A percentile compares a stretch with the other conserved stretches of the same genome.
These are phyloP conservation scores for Saussurea involucrata DNA, from an alignment of 129 eudicot species.

Conservation along the genomic window DNA sequence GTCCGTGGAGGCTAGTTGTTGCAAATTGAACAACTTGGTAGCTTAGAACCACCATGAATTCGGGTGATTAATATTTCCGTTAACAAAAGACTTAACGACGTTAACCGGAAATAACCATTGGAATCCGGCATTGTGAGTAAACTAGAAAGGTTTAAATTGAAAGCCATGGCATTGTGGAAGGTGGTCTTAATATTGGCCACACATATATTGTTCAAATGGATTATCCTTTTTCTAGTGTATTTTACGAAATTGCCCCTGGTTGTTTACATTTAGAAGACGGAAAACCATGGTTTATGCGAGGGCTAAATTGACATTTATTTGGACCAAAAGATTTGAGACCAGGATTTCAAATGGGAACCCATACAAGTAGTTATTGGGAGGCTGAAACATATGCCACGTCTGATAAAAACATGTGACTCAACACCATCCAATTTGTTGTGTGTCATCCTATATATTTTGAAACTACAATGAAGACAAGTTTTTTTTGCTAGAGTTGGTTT, in stretches of 20 bases:
- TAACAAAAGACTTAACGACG: conserved; percentile 8
- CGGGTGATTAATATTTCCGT: conserved; percentile 5
- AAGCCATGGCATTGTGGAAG: not conserved
- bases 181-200: conserved; percentile 41
- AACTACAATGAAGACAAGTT: no score
- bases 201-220: conserved; percentile 15
- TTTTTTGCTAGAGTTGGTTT: no score
- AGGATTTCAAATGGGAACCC: not conserved
- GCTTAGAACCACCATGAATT: conserved; percentile 59
- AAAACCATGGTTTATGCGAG: conserved; percentile 9
- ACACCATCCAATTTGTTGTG: not conserved
- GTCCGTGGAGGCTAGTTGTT: conserved; percentile 9
- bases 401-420: conserved; percentile 14
- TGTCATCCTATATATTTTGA: no score
- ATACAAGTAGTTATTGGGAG: conserved; percentile 22
- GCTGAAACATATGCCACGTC: conserved; percentile 33
- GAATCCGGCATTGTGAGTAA: not conserved
- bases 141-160: conserved; percentile 1
- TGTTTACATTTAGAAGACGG: not conserved
- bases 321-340: not conserved
- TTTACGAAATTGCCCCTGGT: conserved; percentile 24
- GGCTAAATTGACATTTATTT: conserved; percentile 8
- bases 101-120: not conserved
- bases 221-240: conserved; percentile 1
- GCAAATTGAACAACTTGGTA: conserved; percentile 48